phyloP scores from a whole-genome alignment of 192 early-diverging fungal species.

The Backusella liffmaniae region DNA sequence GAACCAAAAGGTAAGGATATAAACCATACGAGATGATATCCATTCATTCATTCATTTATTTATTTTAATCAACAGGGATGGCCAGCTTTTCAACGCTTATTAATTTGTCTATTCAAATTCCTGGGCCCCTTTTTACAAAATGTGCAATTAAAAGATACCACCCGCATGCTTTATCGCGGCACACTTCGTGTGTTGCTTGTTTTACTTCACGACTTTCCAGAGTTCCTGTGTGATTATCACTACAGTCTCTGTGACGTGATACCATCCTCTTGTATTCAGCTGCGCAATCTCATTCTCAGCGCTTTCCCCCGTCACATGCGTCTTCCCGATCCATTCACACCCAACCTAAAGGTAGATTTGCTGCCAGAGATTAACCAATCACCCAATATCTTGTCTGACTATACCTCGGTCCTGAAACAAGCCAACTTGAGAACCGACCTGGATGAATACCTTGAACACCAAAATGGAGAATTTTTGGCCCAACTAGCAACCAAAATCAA shows the following conservation, averaged over 20 bases:
- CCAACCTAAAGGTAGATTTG: conserved; percentile 89
- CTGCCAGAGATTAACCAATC: conserved; percentile 86
- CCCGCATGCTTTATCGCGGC: conserved; percentile 84
- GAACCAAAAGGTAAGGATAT: conserved; percentile 47
- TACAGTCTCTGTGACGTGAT: conserved; percentile 91
- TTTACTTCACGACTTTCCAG: conserved; percentile 95
- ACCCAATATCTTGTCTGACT: conserved; percentile 88
- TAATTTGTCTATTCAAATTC: conserved; percentile 85
- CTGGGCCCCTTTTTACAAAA: conserved; percentile 79
- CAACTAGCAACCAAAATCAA: conserved; percentile 27
- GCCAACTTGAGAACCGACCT: conserved; percentile 71
- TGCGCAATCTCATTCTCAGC: conserved; percentile 95
- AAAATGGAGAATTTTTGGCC: conserved; percentile 43
- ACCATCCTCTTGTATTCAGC: conserved; percentile 87
- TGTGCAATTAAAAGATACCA: conserved; percentile 68
- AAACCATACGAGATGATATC: neutral
- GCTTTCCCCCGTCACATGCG: conserved; percentile 95
- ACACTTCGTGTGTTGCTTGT: conserved; percentile 89
- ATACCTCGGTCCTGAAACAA: conserved; percentile 57
- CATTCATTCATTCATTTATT: neutral
- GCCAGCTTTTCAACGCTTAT: conserved; percentile 80
- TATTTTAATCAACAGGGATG: conserved; percentile 55
- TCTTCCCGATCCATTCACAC: conserved; percentile 95
- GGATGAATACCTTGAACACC: conserved; percentile 64
- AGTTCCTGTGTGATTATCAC: conserved; percentile 93